phyloP scores from a whole-genome alignment of 2,329 filamentous ascomycete genomes.

The Fusarium nisikadoi region DNA sequence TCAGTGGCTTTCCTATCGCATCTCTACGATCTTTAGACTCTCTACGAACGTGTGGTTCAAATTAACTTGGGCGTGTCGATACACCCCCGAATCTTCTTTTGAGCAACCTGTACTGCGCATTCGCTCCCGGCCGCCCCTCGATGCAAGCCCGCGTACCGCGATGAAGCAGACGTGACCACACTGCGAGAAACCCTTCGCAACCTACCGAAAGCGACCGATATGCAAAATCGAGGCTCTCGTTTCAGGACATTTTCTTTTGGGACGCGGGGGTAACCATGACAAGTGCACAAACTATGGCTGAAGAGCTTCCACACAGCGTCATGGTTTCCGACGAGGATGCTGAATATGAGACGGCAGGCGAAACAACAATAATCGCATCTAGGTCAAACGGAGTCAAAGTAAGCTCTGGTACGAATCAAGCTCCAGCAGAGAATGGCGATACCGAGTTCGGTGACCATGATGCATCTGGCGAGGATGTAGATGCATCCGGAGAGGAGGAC shows the following conservation, averaged over 20 bases:
- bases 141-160: constrained; percentile 39
- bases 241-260: constrained; percentile 30
- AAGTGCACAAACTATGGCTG: constrained; percentile 65
- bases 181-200: constrained; percentile 39
- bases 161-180: constrained; percentile 41
- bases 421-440: constrained; percentile 45
- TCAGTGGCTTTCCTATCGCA: constrained; percentile 21
- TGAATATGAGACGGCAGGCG: constrained; percentile 53
- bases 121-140: constrained; percentile 11
- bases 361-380: constrained; percentile 39
- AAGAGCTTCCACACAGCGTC: constrained; percentile 67
- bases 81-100: background rate
- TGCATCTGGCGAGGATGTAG: constrained; percentile 56
- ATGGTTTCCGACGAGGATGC: constrained; percentile 63
- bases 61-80: background rate
- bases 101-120: background rate
- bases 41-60: constrained; percentile 22
- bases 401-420: background rate
- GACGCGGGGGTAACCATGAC: constrained; percentile 55
- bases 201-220: constrained; percentile 43
- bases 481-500: constrained; percentile 57
- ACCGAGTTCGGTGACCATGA: constrained; percentile 54
- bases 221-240: constrained; percentile 40
- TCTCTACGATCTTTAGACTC: constrained; percentile 4
- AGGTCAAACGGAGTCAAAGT: constrained; percentile 1